A percentile compares a stretch with the other conserved stretches of the same genome.
Conservation (phyloP, 1,284 basidiomycete species). For the Cutaneotrichosporon curvatum region DNA sequence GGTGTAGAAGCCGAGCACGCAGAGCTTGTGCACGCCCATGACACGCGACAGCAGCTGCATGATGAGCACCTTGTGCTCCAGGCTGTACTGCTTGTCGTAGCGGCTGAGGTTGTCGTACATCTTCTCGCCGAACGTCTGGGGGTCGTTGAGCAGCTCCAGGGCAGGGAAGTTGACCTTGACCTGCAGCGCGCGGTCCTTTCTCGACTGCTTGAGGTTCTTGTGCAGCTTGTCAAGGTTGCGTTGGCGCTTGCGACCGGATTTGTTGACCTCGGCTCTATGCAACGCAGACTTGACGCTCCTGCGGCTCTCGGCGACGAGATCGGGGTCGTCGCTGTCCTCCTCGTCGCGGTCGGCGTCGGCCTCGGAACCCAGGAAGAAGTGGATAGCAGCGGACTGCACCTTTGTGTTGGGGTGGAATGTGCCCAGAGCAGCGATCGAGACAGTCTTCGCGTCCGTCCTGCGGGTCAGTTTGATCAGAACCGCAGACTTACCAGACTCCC, state of each 20-base stretch:
- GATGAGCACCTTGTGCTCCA: constrained; percentile 94
- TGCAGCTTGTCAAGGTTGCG: constrained; percentile 52
- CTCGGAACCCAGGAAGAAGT: constrained; percentile 89
- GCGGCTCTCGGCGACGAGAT: constrained; percentile 49
- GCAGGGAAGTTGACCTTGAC: constrained; percentile 78
- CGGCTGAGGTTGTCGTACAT: constrained; percentile 79
- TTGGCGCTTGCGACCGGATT: constrained; percentile 75
- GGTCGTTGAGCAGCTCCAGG: constrained; percentile 87
- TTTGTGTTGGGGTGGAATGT: constrained; percentile 92
- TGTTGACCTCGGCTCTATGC: constrained; percentile 79
- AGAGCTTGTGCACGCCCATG: constrained; percentile 87
- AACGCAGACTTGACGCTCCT: constrained; percentile 65
- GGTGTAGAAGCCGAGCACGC: constrained; percentile 92
- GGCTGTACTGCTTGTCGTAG: constrained; percentile 85
- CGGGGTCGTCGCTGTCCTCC: constrained; percentile 66
- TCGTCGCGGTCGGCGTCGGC: constrained; percentile 60
- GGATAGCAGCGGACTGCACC: constrained; percentile 90
- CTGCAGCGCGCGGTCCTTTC: constrained; percentile 47
- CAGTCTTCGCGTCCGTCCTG: constrained; percentile 86
- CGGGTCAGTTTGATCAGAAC: neutral
- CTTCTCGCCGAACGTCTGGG: constrained; percentile 92
- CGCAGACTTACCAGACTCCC: constrained; percentile 66
- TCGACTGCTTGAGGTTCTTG: constrained; percentile 65
- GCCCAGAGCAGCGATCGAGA: constrained; percentile 84
- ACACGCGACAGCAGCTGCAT: constrained; percentile 97